Evolutionary conservation across 805 yeast species (phyloP).

Genomic region (Cyberlindnera mrakii): DNA sequence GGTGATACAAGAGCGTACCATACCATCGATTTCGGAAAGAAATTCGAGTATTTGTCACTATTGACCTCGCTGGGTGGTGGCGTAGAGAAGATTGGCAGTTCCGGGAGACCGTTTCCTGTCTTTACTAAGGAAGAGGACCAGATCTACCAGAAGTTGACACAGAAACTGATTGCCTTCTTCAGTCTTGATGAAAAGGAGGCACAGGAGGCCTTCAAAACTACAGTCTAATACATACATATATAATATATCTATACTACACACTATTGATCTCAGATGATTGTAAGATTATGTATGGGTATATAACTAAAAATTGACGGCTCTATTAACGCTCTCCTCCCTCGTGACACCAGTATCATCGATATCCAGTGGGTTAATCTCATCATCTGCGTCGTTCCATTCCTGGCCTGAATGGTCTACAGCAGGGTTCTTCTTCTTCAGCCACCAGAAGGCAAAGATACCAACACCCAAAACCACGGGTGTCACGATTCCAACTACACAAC

Average conservation of each 20-base stretch:
- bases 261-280: not conserved
- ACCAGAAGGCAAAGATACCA: conserved; percentile 10
- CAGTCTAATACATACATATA: not conserved
- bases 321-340: conserved; percentile 14
- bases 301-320: conserved; percentile 20
- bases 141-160: conserved; percentile 10
- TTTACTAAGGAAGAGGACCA: conserved; percentile 24
- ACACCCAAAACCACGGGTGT: conserved; percentile 42
- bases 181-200: conserved; percentile 6
- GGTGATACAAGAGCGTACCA: conserved; percentile 29
- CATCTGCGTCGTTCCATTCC: conserved; percentile 21
- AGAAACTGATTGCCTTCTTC: conserved; percentile 15
- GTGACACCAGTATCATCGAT: conserved; percentile 6
- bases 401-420: conserved; percentile 20
- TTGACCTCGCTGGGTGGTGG: conserved; percentile 27
- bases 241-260: not conserved
- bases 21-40: conserved; percentile 30
- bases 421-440: conserved; percentile 12
- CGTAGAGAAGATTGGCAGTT: conserved; percentile 5
- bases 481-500: conserved; percentile 69
- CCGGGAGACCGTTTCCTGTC: conserved; percentile 22
- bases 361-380: conserved; percentile 6
- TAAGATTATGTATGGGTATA: not conserved
- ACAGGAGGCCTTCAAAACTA: not conserved
- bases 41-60: conserved; percentile 22